Base-by-base conservation (phyloP, 2,329 filamentous ascomycete species). In the Lecanicillium sp. region DNA sequence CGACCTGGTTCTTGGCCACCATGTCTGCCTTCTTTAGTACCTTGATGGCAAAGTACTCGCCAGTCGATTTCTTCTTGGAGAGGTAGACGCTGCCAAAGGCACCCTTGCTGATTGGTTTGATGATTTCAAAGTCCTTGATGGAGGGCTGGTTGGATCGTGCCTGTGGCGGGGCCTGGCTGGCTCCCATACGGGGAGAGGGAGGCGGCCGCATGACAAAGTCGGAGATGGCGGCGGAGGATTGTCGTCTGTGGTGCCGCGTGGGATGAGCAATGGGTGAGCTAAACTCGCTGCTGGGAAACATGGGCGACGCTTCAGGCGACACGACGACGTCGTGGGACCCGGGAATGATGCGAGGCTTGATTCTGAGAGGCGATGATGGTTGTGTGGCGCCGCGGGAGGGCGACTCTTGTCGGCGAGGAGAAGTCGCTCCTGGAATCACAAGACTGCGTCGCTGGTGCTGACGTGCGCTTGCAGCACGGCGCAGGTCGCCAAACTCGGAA, bases 11-110 rank as follows among this genome's bases (percentile, higher is more conserved):
- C 69, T 98, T 98, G 52, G 93, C 93, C 53, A 98, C 89, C 93
- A 98, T 98, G 72, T 98, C 93, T n/a, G 93, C 90, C 68, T 98
- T 98, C 64, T 97, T 97, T 51, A 98, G 68, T 1, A 97, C 93
- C 63, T 98, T 98, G 71, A 98, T 97, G 9, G 93, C 93, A 64
- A 91, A 98, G 66, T 98, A 98, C 60, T 98, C 93, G 38, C 90
- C 91, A 0, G 94, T 98, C 0, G 89, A 93, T 67, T 96, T 97
- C 75, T 98, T 98, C 71, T 97, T 98, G 1, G 93, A 91, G 26
- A 98, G 71, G 62, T 98, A 98, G 7, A 98, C 93, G 63, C 93
- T 97, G 5, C 93, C 93, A 65, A 98, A 98, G 4, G 93, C 93
- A 42, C 93, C 93, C 68, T 96, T 97, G 69, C 93, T 98, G 67